A percentile compares a stretch with the other conserved stretches of the same genome.
Evolutionary conservation across 345 rosid genomes (phyloP).

Genomic region (Melaleuca alternifolia): DNA sequence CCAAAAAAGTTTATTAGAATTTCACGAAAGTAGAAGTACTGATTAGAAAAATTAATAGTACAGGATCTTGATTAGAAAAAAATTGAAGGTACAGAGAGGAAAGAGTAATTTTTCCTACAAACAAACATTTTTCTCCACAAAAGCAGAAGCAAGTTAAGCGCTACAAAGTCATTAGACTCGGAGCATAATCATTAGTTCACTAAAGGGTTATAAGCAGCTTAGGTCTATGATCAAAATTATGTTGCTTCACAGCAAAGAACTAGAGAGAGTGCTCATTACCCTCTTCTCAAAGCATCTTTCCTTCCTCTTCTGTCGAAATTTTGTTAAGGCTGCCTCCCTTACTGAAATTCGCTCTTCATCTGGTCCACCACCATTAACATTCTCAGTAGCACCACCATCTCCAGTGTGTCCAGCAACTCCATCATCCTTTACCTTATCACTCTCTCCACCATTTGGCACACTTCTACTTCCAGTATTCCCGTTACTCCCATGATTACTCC

Average conservation of each 20-base stretch:
- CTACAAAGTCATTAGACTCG: neutral
- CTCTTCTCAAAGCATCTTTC: constrained; percentile 70
- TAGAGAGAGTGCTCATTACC: constrained; percentile 22
- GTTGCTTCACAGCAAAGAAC: neutral
- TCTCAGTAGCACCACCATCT: constrained; percentile 10
- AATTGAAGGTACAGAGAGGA: neutral
- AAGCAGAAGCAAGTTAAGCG: neutral
- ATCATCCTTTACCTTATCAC: constrained; percentile 41
- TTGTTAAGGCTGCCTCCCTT: constrained; percentile 56
- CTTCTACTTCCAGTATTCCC: constrained; percentile 43
- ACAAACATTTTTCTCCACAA: neutral
- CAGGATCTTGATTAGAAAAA: neutral
- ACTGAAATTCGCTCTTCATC: constrained; percentile 29
- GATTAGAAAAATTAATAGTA: neutral
- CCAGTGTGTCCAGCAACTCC: constrained; percentile 35
- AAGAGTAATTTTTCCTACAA: neutral
- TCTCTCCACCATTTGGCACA: constrained; percentile 35
- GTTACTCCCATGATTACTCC: constrained; percentile 67
- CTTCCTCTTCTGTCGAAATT: constrained; percentile 73
- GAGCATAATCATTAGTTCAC: neutral
- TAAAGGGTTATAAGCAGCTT: neutral
- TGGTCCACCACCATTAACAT: constrained; percentile 6
- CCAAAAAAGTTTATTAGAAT: neutral
- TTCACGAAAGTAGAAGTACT: neutral
- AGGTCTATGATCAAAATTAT: neutral